Evolutionary conservation across 768 basidiomycete genomes (phyloP).

Genomic region (Podaxis carcinomalis): DNA sequence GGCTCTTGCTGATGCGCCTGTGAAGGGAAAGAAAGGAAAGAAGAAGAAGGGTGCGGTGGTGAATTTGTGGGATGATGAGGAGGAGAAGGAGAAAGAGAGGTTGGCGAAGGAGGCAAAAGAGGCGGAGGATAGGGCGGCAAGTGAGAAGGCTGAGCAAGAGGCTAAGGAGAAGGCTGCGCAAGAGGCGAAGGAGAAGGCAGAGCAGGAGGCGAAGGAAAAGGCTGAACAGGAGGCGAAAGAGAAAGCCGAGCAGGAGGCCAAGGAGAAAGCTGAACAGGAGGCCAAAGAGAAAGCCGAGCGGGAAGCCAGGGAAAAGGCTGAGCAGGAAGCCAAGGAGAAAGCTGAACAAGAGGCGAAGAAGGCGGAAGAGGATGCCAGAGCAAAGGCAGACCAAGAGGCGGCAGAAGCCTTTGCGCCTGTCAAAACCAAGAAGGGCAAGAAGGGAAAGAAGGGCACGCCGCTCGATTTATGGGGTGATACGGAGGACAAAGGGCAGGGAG

Average conservation of each 20-base stretch:
- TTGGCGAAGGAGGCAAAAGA: conserved; percentile 13
- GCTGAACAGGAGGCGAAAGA: conserved; percentile 10
- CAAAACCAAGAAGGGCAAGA: conserved; percentile 8
- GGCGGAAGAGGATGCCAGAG: conserved; percentile 9
- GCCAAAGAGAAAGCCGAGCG: background rate
- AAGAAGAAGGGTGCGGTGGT: background rate
- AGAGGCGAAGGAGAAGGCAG: background rate
- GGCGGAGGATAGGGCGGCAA: conserved; percentile 9
- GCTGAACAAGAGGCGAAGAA: background rate
- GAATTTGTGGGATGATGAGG: conserved; percentile 7
- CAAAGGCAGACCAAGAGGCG: background rate
- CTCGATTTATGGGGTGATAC: background rate
- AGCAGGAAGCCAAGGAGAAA: background rate
- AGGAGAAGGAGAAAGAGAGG: conserved; percentile 8
- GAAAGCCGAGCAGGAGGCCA: background rate
- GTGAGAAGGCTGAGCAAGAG: conserved; percentile 12
- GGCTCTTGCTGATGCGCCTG: background rate
- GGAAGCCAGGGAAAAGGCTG: background rate
- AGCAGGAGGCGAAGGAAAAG: conserved; percentile 10
- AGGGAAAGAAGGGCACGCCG: conserved; percentile 7
- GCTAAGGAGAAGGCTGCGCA: background rate
- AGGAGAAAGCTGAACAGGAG: conserved; percentile 12
- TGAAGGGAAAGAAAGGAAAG: conserved; percentile 2
- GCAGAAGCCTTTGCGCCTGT: background rate
- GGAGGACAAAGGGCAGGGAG: conserved; percentile 9